These are phyloP conservation scores for Globisporangium ultimum DNA, from an alignment of 352 stramenopile species.

Conservation along the genomic window DNA sequence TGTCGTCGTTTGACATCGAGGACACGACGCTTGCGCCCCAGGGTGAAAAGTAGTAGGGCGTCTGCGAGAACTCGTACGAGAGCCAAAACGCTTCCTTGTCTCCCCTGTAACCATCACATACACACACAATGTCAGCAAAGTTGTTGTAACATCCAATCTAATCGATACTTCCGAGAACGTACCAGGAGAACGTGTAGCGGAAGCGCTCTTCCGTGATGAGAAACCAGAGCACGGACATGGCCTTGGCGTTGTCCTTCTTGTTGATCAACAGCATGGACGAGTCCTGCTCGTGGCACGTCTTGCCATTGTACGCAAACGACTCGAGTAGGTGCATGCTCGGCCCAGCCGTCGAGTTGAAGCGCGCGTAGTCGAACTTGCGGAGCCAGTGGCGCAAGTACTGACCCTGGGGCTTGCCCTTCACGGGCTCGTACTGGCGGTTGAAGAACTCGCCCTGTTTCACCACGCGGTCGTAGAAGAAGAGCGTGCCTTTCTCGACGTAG, in stretches of 20 bases:
- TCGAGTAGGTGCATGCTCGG: constrained; percentile 28
- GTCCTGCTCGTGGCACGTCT: constrained; percentile 50
- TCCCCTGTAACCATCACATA: constrained; percentile 14
- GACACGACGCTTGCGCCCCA: constrained; percentile 45
- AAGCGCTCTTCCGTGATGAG: constrained; percentile 68
- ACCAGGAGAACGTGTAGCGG: constrained; percentile 54
- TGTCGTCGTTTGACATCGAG: constrained; percentile 44
- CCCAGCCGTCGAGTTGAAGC: constrained; percentile 26
- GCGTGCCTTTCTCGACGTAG: constrained; percentile 44
- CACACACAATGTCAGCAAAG: too few relatives aligned
- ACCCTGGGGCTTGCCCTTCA: constrained; percentile 29
- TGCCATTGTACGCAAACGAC: constrained; percentile 35
- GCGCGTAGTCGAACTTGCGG: constrained; percentile 49
- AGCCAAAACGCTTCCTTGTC: constrained; percentile 76
- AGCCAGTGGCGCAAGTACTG: constrained; percentile 52
- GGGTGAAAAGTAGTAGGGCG: constrained; percentile 54
- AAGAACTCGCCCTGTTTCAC: constrained; percentile 48
- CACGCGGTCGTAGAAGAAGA: constrained; percentile 75
- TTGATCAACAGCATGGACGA: constrained; percentile 68
- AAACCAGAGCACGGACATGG: constrained; percentile 62
- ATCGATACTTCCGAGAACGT: too few relatives aligned
- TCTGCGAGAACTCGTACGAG: constrained; percentile 42
- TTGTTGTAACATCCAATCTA: too few relatives aligned
- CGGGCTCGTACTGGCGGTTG: constrained; percentile 60
- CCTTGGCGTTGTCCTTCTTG: constrained; percentile 40